Base-by-base conservation (phyloP, 2,329 filamentous ascomycete genomes). In the Monosporascus sp. region DNA sequence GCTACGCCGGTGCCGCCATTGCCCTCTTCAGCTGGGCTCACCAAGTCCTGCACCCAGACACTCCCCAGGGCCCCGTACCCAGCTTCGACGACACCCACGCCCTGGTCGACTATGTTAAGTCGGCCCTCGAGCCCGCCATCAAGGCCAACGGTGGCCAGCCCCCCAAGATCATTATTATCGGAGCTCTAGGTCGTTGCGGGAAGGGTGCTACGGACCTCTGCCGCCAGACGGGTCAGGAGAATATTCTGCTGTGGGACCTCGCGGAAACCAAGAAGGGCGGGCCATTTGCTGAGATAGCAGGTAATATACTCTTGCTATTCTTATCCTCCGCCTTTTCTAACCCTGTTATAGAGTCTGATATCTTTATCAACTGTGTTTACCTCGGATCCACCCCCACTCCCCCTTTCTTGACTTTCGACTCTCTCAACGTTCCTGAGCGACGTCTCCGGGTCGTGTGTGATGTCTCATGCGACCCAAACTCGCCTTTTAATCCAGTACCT, bases 311-410 rank as follows among this genome's bases (percentile, higher is more conserved):
- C 9, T 31, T 31, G 28, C 9, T 31, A 31, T 31, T 31, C 5
- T 31, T 31, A 11, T 31, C 28, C 28, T 31, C 28, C 28, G 9
- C 28, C 9, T 31, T 14, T 31, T 31, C 28, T 31, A 31, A 31
- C 28, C 28, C 9, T 31, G 9, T 14, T 37, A 26, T 31, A 18
- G 41, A 22, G 11, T 43, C 28, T 14, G 53, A 50, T 45, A 20
- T 55, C 31, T 24, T 55, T 35, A 26, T 52, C 5, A 55, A 55
- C 43, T 52, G 53, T 11, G 52, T 54, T 31, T 54, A 54, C 43
- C 45, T 54, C 6, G 52, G 49, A 7, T 4, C 52, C 22, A 44
- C 41, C 7, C 44, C n/a, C 37, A 37, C 50, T 46, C 52, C 49
- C 22, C 52, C 52, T 49, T 54, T 51, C 37, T 37, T 31, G 8